These are phyloP conservation scores for Podospora australis DNA, from an alignment of 495 filamentous ascomycete species.

Conservation along the genomic window DNA sequence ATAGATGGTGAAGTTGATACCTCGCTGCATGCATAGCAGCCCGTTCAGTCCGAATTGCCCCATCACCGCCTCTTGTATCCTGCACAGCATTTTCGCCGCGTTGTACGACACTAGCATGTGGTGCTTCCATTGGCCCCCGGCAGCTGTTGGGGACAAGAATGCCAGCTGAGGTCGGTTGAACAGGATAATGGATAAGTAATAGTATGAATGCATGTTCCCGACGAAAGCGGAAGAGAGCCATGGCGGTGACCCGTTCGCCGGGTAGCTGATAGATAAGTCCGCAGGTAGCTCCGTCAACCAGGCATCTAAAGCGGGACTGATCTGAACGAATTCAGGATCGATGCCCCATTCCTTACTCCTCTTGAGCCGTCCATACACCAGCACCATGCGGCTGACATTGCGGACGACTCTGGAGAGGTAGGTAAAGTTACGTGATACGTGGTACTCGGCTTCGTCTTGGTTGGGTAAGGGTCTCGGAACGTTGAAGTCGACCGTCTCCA, in stretches of 20 bases:
- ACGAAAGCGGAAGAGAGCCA: conserved; percentile 87
- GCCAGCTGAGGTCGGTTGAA: conserved; percentile 83
- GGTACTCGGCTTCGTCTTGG: conserved; percentile 68
- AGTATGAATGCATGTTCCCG: conserved; percentile 89
- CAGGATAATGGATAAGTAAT: conserved; percentile 80
- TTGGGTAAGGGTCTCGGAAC: conserved; percentile 57
- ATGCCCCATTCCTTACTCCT: conserved; percentile 84
- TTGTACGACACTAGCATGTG: conserved; percentile 83
- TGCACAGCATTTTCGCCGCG: conserved; percentile 82
- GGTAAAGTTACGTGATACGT: conserved; percentile 73
- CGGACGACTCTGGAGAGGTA: conserved; percentile 71
- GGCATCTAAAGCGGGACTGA: conserved; percentile 62
- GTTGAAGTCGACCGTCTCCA: conserved; percentile 70
- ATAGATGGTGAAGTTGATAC: conserved; percentile 95
- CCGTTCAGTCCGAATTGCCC: conserved; percentile 72
- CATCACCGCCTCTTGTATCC: conserved; percentile 82
- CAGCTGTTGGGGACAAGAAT: conserved; percentile 63
- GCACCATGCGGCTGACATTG: conserved; percentile 70
- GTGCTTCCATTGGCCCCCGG: conserved; percentile 74
- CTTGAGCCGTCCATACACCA: conserved; percentile 69
- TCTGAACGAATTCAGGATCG: conserved; percentile 74
- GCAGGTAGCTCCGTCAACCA: conserved; percentile 75
- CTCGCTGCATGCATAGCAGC: conserved; percentile 86
- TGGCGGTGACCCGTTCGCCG: conserved; percentile 70
- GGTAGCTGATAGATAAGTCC: conserved; percentile 74